Evolutionary conservation across 2,329 filamentous ascomycete genomes (phyloP).

Genomic region (Penicillium sp.): DNA sequence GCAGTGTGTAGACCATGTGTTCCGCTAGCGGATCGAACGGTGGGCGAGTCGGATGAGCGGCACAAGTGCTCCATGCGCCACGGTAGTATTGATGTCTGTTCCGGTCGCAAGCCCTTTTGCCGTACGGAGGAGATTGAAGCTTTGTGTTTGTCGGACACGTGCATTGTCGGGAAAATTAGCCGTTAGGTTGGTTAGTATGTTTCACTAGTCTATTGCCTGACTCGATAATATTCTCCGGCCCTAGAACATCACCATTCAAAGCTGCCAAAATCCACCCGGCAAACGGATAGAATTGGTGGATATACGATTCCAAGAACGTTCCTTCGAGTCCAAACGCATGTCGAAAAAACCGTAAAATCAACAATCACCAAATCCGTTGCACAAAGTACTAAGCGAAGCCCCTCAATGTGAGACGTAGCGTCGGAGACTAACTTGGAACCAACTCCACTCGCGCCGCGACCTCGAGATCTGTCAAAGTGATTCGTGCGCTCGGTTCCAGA

Average conservation of each 20-base stretch:
- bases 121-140: background rate
- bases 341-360: background rate
- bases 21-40: conserved; percentile 3
- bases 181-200: background rate
- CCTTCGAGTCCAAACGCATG: too few relatives aligned
- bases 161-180: background rate
- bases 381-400: background rate
- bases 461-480: conserved; percentile 11
- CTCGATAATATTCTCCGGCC: background rate
- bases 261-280: background rate
- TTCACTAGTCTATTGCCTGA: conserved; percentile 1
- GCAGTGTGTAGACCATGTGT: background rate
- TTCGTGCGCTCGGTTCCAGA: conserved; percentile 13
- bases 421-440: conserved; percentile 20
- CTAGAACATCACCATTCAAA: background rate
- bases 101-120: background rate
- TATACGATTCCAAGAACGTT: too few relatives aligned
- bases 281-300: too few relatives aligned
- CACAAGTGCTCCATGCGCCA: background rate
- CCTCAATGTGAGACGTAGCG: conserved; percentile 28
- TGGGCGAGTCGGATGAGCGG: background rate
- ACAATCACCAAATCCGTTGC: background rate
- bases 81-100: background rate
- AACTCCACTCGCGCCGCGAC: conserved; percentile 12
- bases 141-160: background rate